Conservation (phyloP, 768 basidiomycete species). For the Chalciporus piperatus region DNA sequence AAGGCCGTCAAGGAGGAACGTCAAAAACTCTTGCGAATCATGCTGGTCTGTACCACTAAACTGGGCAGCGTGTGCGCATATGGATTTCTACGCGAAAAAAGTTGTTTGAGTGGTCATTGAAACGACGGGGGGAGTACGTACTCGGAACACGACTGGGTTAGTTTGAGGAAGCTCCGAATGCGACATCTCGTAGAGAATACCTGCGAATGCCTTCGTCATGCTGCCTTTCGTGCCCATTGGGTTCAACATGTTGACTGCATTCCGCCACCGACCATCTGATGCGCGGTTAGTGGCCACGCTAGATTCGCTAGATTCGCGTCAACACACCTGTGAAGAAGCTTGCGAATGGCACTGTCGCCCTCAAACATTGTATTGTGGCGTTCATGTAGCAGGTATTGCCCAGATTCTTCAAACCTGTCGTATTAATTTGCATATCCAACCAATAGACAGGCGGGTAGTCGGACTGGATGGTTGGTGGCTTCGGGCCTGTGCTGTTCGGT, state of each 20-base stretch:
- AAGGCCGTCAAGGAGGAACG: slow-evolving; percentile 88
- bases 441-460: slow-evolving; percentile 84
- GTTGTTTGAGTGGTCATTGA: neutral
- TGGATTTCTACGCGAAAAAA: slow-evolving; percentile 49
- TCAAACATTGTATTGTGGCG: slow-evolving; percentile 94
- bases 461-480: slow-evolving; percentile 64
- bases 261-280: slow-evolving; percentile 77
- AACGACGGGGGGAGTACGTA: slow-evolving; percentile 37
- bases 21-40: slow-evolving; percentile 96
- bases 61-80: slow-evolving; percentile 59
- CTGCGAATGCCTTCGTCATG: slow-evolving; percentile 79
- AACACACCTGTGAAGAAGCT: slow-evolving; percentile 81
- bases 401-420: slow-evolving; percentile 88
- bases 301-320: neutral
- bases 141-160: slow-evolving; percentile 80
- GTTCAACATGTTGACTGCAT: slow-evolving; percentile 81
- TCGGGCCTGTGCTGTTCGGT: slow-evolving; percentile 39
- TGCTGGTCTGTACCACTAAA: slow-evolving; percentile 91
- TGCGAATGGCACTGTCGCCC: slow-evolving; percentile 90
- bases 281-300: slow-evolving; percentile 2
- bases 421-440: slow-evolving; percentile 75
- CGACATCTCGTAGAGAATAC: slow-evolving; percentile 84
- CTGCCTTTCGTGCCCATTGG: slow-evolving; percentile 84
- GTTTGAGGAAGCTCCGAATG: slow-evolving; percentile 80
- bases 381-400: slow-evolving; percentile 99